Evolutionary conservation across 2,329 filamentous ascomycete species (phyloP).

Genomic region (Amauroascus niger): DNA sequence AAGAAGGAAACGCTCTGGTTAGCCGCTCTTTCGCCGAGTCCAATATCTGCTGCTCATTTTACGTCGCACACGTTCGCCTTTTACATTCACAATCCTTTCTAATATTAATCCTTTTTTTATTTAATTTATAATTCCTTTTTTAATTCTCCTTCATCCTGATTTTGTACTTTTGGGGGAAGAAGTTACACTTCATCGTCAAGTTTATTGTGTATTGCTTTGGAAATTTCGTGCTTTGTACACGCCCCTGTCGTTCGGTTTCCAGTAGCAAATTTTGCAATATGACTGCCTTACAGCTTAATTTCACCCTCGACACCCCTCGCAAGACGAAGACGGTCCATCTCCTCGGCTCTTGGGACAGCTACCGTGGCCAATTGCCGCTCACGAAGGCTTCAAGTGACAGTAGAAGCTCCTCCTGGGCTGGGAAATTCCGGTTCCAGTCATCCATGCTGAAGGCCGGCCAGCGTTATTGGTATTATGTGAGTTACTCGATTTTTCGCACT

Average conservation of each 20-base stretch:
- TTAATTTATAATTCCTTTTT: conserved; percentile 1
- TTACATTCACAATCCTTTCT: background rate
- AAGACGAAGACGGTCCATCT: conserved; percentile 97
- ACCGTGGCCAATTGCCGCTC: conserved; percentile 85
- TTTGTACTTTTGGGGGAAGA: background rate
- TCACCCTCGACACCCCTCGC: conserved; percentile 88
- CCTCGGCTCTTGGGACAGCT: conserved; percentile 97
- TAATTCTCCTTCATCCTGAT: conserved; percentile 1
- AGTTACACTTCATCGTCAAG: background rate
- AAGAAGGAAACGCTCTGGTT: conserved; percentile 1
- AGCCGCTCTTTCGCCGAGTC: background rate
- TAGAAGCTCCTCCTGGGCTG: conserved; percentile 88
- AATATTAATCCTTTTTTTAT: background rate
- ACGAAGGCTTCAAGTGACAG: conserved; percentile 67
- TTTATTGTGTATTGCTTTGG: conserved; percentile 4
- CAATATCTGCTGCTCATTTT: background rate
- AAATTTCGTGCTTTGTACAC: background rate
- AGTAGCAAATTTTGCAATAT: conserved; percentile 27
- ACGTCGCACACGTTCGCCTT: background rate
- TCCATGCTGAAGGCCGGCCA: conserved; percentile 75
- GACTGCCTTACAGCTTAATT: conserved; percentile 93
- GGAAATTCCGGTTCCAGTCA: conserved; percentile 91
- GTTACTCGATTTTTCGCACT: conserved; percentile 19
- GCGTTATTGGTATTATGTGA: conserved; percentile 96
- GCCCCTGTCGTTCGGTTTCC: background rate